Evolutionary conservation across 768 basidiomycete genomes (phyloP).

Genomic region (Wakefieldia striispora): DNA sequence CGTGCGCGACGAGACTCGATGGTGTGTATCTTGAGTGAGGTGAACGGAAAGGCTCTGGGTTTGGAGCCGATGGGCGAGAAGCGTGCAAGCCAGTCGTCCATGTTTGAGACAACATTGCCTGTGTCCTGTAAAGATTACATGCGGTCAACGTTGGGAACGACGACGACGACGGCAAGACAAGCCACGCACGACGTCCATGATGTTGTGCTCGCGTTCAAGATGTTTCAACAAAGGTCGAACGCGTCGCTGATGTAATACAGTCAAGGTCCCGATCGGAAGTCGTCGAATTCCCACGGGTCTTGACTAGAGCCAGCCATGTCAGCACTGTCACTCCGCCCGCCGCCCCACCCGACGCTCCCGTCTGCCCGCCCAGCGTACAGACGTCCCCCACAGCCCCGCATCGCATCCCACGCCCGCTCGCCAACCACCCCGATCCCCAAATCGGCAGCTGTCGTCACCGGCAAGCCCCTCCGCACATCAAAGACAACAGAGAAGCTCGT

Average conservation of each 20-base stretch:
- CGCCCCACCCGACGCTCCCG: slow-evolving; percentile 24
- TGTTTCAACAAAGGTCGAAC: too few relatives aligned
- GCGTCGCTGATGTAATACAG: background rate
- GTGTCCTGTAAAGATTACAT: slow-evolving; percentile 14
- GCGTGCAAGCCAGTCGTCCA: slow-evolving; percentile 25
- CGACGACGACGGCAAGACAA: background rate
- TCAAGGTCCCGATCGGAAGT: too few relatives aligned
- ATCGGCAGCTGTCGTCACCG: slow-evolving; percentile 15
- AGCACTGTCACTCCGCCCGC: slow-evolving; percentile 7
- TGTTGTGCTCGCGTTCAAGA: too few relatives aligned
- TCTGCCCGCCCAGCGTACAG: slow-evolving; percentile 20
- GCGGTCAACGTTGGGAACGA: background rate
- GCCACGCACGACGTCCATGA: slow-evolving; percentile 30
- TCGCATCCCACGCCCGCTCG: slow-evolving; percentile 15
- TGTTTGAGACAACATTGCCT: slow-evolving; percentile 9
- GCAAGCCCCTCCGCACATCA: slow-evolving; percentile 73
- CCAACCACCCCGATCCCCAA: slow-evolving; percentile 18
- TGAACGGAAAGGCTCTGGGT: slow-evolving; percentile 57
- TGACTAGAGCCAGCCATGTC: background rate
- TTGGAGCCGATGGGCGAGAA: slow-evolving; percentile 46
- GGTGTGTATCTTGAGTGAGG: slow-evolving; percentile 47
- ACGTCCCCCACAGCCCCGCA: slow-evolving; percentile 23
- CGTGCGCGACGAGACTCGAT: slow-evolving; percentile 62
- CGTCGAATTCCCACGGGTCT: background rate
- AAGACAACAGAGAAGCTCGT: slow-evolving; percentile 93